Conservation (phyloP, 371 early-diverging fungal genomes). For the Mucor mucedo region DNA sequence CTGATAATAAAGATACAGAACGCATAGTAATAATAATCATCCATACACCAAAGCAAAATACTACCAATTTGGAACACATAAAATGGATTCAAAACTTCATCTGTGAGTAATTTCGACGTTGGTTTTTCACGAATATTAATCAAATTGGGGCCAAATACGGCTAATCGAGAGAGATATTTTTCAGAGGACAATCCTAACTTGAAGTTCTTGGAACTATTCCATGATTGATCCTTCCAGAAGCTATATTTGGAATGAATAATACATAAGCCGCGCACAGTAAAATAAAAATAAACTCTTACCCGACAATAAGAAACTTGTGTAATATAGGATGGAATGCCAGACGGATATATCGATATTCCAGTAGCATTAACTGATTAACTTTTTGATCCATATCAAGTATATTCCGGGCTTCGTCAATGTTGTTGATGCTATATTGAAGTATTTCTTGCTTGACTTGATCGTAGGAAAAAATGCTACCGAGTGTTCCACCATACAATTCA, state of each 20-base stretch:
- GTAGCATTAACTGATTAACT: conserved; percentile 54
- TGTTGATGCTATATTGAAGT: conserved; percentile 29
- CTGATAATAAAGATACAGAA: conserved; percentile 89
- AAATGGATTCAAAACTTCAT: conserved; percentile 91
- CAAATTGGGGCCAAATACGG: conserved; percentile 87
- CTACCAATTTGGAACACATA: conserved; percentile 94
- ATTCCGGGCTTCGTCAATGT: conserved; percentile 18
- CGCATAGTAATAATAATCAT: conserved; percentile 96
- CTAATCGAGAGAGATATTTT: conserved; percentile 60
- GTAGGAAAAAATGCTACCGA: conserved; percentile 72
- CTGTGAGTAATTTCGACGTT: conserved; percentile 72
- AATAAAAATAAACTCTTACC: conserved; percentile 26
- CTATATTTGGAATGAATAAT: conserved; percentile 23
- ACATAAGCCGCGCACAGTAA: background rate
- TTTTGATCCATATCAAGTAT: conserved; percentile 44
- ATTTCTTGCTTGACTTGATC: conserved; percentile 44
- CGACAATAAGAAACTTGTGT: conserved; percentile 73
- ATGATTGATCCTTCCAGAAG: conserved; percentile 79
- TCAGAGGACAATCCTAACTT: conserved; percentile 63
- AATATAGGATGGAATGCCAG: conserved; percentile 83
- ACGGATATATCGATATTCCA: conserved; percentile 83
- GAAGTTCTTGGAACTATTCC: conserved; percentile 58
- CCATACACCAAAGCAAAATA: conserved; percentile 90
- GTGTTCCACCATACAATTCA: conserved; percentile 68
- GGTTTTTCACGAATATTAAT: conserved; percentile 86